Conservation (phyloP, 805 yeast species). For the Cyberlindnera xishuangbannaensis region DNA sequence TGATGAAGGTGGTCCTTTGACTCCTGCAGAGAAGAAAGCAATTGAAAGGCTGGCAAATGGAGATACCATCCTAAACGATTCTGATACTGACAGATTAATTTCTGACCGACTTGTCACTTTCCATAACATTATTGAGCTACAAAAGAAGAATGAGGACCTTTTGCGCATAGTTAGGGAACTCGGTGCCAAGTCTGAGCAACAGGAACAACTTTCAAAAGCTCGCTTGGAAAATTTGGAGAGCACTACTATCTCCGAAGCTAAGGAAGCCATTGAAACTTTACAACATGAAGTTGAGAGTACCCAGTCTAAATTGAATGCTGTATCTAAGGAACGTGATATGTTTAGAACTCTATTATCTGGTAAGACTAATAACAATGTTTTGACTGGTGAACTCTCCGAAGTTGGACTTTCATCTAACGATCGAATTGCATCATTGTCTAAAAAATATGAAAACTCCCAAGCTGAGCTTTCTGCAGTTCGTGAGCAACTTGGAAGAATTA, state of each 20-base stretch:
- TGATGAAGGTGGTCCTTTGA: constrained; percentile 54
- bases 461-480: constrained; percentile 11
- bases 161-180: constrained; percentile 62
- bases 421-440: constrained; percentile 8
- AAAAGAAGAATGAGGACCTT: constrained; percentile 68
- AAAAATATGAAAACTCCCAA: constrained; percentile 14
- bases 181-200: constrained; percentile 63
- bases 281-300: constrained; percentile 52
- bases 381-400: constrained; percentile 15
- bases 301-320: constrained; percentile 46
- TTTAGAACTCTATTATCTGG: constrained; percentile 33
- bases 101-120: constrained; percentile 71
- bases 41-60: constrained; percentile 45
- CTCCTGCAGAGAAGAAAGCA: constrained; percentile 58
- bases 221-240: constrained; percentile 37
- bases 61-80: constrained; percentile 31
- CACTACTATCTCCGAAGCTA: constrained; percentile 54
- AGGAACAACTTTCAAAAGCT: constrained; percentile 39
- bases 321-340: constrained; percentile 65
- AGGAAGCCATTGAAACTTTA: constrained; percentile 58
- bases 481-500: constrained; percentile 23
- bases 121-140: constrained; percentile 59
- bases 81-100: constrained; percentile 70
- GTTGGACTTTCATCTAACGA: constrained; percentile 2
- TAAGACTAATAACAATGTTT: constrained; percentile 15